Evolutionary conservation across 371 early-diverging fungal species (phyloP).

Genomic region (Apophysomyces elegans): DNA sequence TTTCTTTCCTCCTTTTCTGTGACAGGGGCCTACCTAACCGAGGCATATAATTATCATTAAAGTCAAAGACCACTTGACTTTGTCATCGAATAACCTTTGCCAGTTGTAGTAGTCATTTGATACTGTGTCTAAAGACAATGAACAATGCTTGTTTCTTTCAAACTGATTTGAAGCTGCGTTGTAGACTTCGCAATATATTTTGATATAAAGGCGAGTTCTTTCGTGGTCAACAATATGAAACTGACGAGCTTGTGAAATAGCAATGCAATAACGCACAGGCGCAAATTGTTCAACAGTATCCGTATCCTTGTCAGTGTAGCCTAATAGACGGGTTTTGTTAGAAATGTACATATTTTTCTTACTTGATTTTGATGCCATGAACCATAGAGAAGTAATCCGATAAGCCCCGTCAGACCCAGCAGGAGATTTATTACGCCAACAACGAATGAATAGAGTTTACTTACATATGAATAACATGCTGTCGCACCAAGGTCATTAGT

Average conservation of each 20-base stretch:
- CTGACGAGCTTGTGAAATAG: slow-evolving; percentile 24
- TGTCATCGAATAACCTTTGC: slow-evolving; percentile 40
- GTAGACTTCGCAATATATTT: slow-evolving; percentile 23
- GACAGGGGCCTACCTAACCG: slow-evolving; percentile 38
- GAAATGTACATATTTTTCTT: not conserved
- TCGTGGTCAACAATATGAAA: slow-evolving; percentile 25
- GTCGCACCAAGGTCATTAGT: not conserved
- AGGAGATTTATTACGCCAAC: slow-evolving; percentile 38
- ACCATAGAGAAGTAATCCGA: slow-evolving; percentile 23
- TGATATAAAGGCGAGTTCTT: slow-evolving; percentile 16
- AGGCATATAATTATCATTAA: slow-evolving; percentile 39
- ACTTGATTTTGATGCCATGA: slow-evolving; percentile 13
- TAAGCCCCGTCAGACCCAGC: slow-evolving; percentile 29
- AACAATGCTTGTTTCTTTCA: not conserved
- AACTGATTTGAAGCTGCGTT: slow-evolving; percentile 6
- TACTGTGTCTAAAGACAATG: not conserved
- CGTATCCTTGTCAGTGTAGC: slow-evolving; percentile 14
- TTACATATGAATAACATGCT: slow-evolving; percentile 39
- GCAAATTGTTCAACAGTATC: slow-evolving; percentile 19
- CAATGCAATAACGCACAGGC: slow-evolving; percentile 24
- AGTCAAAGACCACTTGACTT: slow-evolving; percentile 48
- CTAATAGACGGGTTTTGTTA: not conserved
- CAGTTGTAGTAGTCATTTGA: slow-evolving; percentile 46
- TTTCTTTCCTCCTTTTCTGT: not conserved
- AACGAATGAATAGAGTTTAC: slow-evolving; percentile 23